phyloP scores from a whole-genome alignment of 2,329 filamentous ascomycete species.

The Fusarium vanettenii region DNA sequence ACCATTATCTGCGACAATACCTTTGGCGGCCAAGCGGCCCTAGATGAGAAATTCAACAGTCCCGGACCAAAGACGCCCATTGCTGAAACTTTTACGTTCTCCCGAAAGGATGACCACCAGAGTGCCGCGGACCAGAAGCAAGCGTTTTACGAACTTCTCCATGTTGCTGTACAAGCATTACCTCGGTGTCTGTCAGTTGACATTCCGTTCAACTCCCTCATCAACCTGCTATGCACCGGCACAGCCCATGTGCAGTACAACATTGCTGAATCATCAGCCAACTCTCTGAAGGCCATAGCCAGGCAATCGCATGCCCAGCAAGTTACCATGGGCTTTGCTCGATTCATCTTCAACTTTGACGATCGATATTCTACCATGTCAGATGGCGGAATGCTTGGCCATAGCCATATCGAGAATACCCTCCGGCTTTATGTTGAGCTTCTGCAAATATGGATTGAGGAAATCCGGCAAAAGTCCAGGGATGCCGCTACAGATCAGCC shows the following conservation, averaged over 20 bases:
- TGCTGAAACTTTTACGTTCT: slow-evolving; percentile 92
- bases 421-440: slow-evolving; percentile 92
- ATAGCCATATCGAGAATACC: slow-evolving; percentile 94
- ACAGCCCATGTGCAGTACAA: slow-evolving; percentile 95
- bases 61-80: slow-evolving; percentile 94
- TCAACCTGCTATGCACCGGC: slow-evolving; percentile 95
- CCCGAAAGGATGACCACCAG: slow-evolving; percentile 81
- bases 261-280: slow-evolving; percentile 91
- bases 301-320: slow-evolving; percentile 92
- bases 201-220: slow-evolving; percentile 91
- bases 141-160: slow-evolving; percentile 93
- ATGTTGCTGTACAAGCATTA: slow-evolving; percentile 94
- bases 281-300: slow-evolving; percentile 95
- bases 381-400: slow-evolving; percentile 94
- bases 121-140: slow-evolving; percentile 85
- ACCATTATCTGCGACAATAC: slow-evolving; percentile 97
- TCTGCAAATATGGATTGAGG: slow-evolving; percentile 96
- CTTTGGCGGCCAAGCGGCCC: slow-evolving; percentile 92
- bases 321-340: slow-evolving; percentile 94
- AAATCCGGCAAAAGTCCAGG: slow-evolving; percentile 87
- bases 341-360: slow-evolving; percentile 99
- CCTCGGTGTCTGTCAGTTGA: slow-evolving; percentile 93
- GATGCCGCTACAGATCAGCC: slow-evolving; percentile 74
- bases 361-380: slow-evolving; percentile 98
- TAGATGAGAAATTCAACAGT: slow-evolving; percentile 94